Evolutionary conservation across 2,329 filamentous ascomycete species (phyloP).

Genomic region (Alternaria ethzedia): DNA sequence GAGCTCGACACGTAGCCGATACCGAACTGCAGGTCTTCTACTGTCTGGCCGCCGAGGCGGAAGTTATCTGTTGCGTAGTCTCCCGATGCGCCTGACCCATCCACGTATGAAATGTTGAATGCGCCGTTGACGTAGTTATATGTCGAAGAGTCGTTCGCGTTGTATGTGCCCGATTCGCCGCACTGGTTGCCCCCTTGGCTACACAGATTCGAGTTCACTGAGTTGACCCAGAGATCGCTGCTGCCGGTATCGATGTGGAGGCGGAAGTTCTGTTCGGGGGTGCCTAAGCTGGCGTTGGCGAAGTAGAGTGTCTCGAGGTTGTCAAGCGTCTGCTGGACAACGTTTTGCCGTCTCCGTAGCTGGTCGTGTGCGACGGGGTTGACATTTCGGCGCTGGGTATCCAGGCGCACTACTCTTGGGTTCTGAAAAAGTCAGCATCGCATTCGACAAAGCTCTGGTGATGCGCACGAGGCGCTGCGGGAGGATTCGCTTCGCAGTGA

Average conservation of each 20-base stretch:
- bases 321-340: slow-evolving; percentile 57
- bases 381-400: slow-evolving; percentile 57
- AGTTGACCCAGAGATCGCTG: slow-evolving; percentile 72
- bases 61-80: slow-evolving; percentile 83
- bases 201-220: slow-evolving; percentile 67
- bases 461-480: slow-evolving; percentile 8
- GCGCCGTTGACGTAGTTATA: slow-evolving; percentile 74
- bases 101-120: slow-evolving; percentile 89
- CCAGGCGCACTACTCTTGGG: slow-evolving; percentile 57
- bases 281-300: slow-evolving; percentile 64
- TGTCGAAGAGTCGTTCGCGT: slow-evolving; percentile 74
- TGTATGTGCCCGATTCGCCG: slow-evolving; percentile 68
- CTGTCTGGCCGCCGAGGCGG: slow-evolving; percentile 60
- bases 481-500: slow-evolving; percentile 22
- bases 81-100: slow-evolving; percentile 76
- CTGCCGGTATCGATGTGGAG: slow-evolving; percentile 68
- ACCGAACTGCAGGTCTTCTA: slow-evolving; percentile 72
- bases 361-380: slow-evolving; percentile 57
- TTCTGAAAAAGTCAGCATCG: slow-evolving; percentile 32
- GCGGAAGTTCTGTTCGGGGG: slow-evolving; percentile 61
- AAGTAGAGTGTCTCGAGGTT: slow-evolving; percentile 67
- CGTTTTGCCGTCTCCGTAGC: slow-evolving; percentile 50
- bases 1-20: slow-evolving; percentile 70
- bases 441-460: not conserved
- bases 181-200: slow-evolving; percentile 59